Conservation (phyloP, 345 rosid species). For the Eucalyptus shirleyi region DNA sequence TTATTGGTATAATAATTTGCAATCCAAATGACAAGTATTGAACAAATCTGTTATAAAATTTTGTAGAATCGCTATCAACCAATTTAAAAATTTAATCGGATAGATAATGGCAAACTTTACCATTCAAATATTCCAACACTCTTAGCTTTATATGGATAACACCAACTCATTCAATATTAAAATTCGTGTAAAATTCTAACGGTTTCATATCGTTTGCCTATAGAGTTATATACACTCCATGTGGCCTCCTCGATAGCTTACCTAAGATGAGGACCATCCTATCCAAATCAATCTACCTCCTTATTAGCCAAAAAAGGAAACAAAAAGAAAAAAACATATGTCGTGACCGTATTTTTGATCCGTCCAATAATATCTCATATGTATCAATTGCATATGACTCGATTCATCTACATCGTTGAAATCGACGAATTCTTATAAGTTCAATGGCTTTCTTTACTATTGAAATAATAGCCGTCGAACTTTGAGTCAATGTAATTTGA, state of each 20-base stretch:
- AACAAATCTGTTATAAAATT: too few relatives aligned
- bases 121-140: too few relatives aligned
- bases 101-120: too few relatives aligned
- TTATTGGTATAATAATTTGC: too few relatives aligned
- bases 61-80: too few relatives aligned
- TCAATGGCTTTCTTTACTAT: neutral
- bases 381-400: neutral
- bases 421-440: neutral
- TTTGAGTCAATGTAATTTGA: neutral
- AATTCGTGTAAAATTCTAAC: neutral
- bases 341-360: too few relatives aligned
- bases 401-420: neutral
- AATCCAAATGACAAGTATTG: too few relatives aligned
- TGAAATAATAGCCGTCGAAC: too few relatives aligned
- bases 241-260: neutral
- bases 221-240: neutral
- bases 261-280: neutral
- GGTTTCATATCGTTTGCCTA: neutral
- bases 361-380: accelerated
- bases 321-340: accelerated
- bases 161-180: neutral
- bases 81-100: too few relatives aligned
- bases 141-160: neutral
- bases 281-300: neutral
- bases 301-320: neutral